These are phyloP conservation scores for Phycomyces blakesleeanus DNA, from an alignment of 192 early-diverging fungal species.

Conservation along the genomic window DNA sequence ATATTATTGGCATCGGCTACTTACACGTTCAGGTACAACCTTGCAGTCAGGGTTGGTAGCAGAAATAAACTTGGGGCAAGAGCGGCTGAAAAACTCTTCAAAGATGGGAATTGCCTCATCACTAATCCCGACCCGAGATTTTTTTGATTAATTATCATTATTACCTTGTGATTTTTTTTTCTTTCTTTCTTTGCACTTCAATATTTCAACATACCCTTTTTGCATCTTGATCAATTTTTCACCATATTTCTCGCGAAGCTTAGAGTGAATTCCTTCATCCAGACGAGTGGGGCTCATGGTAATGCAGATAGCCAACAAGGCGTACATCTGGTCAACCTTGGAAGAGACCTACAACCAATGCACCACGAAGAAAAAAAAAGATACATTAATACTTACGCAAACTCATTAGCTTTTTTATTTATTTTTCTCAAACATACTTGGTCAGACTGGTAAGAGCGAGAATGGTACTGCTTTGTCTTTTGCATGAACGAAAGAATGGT, in stretches of 20 bases:
- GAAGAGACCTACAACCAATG: constrained; percentile 57
- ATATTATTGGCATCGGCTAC: not conserved
- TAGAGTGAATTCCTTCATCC: constrained; percentile 88
- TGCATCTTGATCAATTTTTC: constrained; percentile 89
- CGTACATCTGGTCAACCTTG: constrained; percentile 95
- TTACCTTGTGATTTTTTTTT: not conserved
- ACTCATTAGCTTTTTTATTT: not conserved
- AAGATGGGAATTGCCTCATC: constrained; percentile 84
- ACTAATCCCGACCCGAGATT: constrained; percentile 27
- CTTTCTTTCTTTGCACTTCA: too few species aligned
- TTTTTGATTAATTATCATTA: not conserved
- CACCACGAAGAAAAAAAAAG: too few species aligned
- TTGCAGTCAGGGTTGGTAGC: constrained; percentile 64
- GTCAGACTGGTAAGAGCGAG: constrained; percentile 87
- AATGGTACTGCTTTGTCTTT: constrained; percentile 92
- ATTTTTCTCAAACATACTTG: constrained; percentile 46
- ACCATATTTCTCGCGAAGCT: constrained; percentile 87
- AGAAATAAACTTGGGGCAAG: constrained; percentile 95
- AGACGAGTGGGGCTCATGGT: constrained; percentile 90
- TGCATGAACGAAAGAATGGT: constrained; percentile 90
- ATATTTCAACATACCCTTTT: constrained; percentile 47
- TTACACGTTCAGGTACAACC: constrained; percentile 59
- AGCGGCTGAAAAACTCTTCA: constrained; percentile 86
- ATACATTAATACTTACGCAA: too few species aligned
- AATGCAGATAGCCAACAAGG: constrained; percentile 84